Conservation (phyloP, 2,329 filamentous ascomycete species). For the Tympanopsis confertula region DNA sequence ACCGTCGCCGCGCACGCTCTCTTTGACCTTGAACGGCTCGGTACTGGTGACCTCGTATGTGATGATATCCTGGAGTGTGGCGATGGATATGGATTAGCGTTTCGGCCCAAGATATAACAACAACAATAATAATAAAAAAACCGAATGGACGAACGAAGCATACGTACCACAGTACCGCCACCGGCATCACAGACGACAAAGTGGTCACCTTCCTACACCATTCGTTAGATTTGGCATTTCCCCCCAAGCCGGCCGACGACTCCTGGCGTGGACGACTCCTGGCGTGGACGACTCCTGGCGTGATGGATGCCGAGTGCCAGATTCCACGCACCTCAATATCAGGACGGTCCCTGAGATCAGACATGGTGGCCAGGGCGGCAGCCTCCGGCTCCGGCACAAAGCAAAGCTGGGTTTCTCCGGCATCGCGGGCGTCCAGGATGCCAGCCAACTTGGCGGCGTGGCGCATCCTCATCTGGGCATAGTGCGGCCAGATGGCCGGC, state of each 20-base stretch:
- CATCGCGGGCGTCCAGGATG: slow-evolving; percentile 5
- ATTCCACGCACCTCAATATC: neutral
- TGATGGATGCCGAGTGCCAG: too few relatives aligned
- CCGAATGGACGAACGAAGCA: neutral
- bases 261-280: too few relatives aligned
- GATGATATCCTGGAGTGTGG: slow-evolving; percentile 23
- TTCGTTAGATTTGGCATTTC: slow-evolving; percentile 2
- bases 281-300: too few relatives aligned
- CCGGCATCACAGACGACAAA: slow-evolving; percentile 12
- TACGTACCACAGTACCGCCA: slow-evolving; percentile 12
- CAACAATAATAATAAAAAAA: neutral
- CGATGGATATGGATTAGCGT: neutral
- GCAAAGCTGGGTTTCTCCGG: slow-evolving; percentile 7
- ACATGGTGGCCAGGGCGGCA: slow-evolving; percentile 10
- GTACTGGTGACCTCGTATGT: slow-evolving; percentile 17
- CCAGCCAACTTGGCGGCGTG: slow-evolving; percentile 9
- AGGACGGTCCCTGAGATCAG: slow-evolving; percentile 2
- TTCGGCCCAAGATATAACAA: neutral
- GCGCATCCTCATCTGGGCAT: slow-evolving; percentile 9
- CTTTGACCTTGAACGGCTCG: slow-evolving; percentile 16
- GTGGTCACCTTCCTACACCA: slow-evolving; percentile 3
- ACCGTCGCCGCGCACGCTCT: slow-evolving; percentile 25
- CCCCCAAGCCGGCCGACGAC: neutral
- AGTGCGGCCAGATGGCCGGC: slow-evolving; percentile 13
- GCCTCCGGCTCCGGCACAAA: slow-evolving; percentile 14